Conservation (phyloP, 495 filamentous ascomycete genomes). For the Aspergillus baeticus region DNA sequence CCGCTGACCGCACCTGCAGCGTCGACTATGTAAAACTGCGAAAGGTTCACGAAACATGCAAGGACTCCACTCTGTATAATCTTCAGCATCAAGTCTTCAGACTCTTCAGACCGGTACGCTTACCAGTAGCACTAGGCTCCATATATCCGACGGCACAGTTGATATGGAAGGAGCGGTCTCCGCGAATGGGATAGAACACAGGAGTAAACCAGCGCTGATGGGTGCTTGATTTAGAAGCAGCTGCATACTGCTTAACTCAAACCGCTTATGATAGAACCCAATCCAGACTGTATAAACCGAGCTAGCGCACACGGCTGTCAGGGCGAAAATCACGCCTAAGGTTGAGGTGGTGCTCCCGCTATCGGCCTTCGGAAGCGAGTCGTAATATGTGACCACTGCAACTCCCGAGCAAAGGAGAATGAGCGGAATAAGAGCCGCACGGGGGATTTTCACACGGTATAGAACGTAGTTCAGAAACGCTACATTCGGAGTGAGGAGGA, state of each 20-base stretch:
- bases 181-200: conserved; percentile 64
- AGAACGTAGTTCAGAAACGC: conserved; percentile 66
- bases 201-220: conserved; percentile 58
- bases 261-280: conserved; percentile 62
- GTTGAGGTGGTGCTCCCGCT: conserved; percentile 48
- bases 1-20: conserved; percentile 68
- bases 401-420: conserved; percentile 67
- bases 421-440: conserved; percentile 41
- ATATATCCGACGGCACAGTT: conserved; percentile 38
- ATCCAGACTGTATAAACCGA: conserved; percentile 72
- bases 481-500: conserved; percentile 68
- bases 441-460: conserved; percentile 59
- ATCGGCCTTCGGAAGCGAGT: conserved; percentile 51
- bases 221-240: conserved; percentile 72
- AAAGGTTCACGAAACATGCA: conserved; percentile 69
- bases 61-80: conserved; percentile 45
- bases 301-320: conserved; percentile 62
- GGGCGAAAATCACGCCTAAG: conserved; percentile 62
- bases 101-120: background rate
- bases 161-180: conserved; percentile 59
- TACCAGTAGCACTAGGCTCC: conserved; percentile 38
- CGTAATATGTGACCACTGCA: conserved; percentile 69
- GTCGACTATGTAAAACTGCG: conserved; percentile 73
- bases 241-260: conserved; percentile 69
- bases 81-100: background rate